Conservation (phyloP, 1,284 basidiomycete genomes). For the Ustilago tritici region DNA sequence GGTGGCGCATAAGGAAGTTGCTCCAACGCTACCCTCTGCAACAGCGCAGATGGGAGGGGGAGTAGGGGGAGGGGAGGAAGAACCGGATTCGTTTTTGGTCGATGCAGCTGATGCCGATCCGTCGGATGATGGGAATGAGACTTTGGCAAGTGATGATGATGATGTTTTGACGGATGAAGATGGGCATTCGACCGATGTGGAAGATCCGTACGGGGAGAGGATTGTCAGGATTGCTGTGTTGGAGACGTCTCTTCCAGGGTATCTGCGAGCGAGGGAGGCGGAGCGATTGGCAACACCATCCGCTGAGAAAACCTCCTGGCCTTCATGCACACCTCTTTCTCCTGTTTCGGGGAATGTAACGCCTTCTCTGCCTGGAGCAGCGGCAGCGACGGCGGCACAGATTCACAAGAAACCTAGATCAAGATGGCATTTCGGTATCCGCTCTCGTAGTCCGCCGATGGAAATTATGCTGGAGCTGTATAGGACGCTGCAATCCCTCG, state of each 20-base stretch:
- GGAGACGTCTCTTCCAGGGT: conserved; percentile 57
- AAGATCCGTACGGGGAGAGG: conserved; percentile 46
- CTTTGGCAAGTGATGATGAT: conserved; percentile 57
- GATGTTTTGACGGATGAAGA: conserved; percentile 58
- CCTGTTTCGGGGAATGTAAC: conserved; percentile 14
- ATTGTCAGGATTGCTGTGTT: conserved; percentile 53
- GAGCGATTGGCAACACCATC: conserved; percentile 41
- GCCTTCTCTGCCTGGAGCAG: conserved; percentile 20
- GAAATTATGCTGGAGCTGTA: conserved; percentile 99
- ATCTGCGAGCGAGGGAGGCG: conserved; percentile 36
- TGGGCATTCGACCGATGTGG: conserved; percentile 44
- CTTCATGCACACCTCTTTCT: conserved; percentile 35
- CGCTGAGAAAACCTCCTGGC: conserved; percentile 47
- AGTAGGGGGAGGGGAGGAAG: conserved; percentile 27
- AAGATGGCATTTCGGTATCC: conserved; percentile 97
- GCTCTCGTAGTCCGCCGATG: conserved; percentile 94
- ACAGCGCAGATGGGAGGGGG: conserved; percentile 13
- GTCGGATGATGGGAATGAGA: conserved; percentile 58
- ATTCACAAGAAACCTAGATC: conserved; percentile 67
- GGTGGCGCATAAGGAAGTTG: conserved; percentile 19
- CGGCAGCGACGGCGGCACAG: conserved; percentile 40
- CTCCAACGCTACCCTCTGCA: conserved; percentile 23
- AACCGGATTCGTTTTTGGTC: conserved; percentile 29
- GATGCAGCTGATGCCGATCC: conserved; percentile 52
- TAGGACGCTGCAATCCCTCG: conserved; percentile 87